Evolutionary conservation across 1,284 basidiomycete genomes (phyloP).

Genomic region (Puccinia triticina): DNA sequence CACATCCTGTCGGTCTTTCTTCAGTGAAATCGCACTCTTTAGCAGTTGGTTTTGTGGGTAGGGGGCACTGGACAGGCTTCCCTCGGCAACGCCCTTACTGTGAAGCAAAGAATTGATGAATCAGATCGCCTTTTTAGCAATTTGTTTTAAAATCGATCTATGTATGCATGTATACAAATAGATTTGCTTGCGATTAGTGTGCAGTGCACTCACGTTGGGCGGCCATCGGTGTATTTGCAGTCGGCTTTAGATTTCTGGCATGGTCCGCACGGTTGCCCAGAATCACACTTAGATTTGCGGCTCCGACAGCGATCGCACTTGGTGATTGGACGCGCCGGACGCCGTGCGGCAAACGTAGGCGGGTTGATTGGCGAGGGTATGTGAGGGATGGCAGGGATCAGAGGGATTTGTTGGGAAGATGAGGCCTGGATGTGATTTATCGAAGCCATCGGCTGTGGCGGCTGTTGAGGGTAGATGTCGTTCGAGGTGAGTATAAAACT

Average conservation of each 20-base stretch:
- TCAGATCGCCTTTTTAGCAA: too few species aligned
- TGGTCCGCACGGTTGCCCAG: constrained; percentile 19
- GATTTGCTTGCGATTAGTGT: background rate
- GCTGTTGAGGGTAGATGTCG: background rate
- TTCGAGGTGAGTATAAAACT: background rate
- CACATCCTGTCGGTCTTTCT: constrained; percentile 17
- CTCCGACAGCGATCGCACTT: constrained; percentile 47
- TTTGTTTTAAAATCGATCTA: too few species aligned
- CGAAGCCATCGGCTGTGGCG: background rate
- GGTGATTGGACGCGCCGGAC: constrained; percentile 40
- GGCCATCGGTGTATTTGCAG: constrained; percentile 44
- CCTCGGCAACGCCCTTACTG: constrained; percentile 1
- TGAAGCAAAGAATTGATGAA: background rate
- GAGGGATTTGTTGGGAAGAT: background rate
- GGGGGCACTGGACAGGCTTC: background rate
- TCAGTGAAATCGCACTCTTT: background rate
- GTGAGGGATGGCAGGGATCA: background rate
- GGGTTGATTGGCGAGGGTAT: background rate
- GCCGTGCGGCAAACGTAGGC: background rate
- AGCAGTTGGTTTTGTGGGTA: constrained; percentile 2
- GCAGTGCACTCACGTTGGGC: constrained; percentile 33
- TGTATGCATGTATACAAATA: too few species aligned
- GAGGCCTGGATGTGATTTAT: background rate
- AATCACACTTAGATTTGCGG: constrained; percentile 45
- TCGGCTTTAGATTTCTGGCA: constrained; percentile 15